phyloP scores from a whole-genome alignment of 352 stramenopile genomes.

The Phytopythium sindhum region DNA sequence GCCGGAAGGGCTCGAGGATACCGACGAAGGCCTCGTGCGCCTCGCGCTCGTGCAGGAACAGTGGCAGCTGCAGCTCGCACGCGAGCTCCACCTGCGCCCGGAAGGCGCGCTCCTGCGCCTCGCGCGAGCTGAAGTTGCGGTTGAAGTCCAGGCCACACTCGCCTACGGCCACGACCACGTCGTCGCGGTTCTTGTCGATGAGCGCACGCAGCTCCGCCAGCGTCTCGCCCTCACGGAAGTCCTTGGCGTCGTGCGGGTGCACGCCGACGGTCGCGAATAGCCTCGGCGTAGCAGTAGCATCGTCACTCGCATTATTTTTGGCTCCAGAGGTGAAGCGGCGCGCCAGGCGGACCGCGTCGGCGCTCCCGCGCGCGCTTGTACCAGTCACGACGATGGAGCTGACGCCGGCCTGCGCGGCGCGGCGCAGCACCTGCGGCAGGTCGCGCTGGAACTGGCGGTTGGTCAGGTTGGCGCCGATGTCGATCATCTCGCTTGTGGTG shows the following conservation, averaged over 20 bases:
- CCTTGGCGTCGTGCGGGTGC: conserved; percentile 91
- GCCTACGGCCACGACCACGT: conserved; percentile 88
- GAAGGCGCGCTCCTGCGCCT: conserved; percentile 88
- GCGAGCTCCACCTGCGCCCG: conserved; percentile 86
- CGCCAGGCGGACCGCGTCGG: conserved; percentile 38
- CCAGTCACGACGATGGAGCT: conserved; percentile 85
- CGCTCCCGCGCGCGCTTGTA: conserved; percentile 43
- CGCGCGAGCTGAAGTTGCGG: conserved; percentile 90
- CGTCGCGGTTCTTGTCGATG: conserved; percentile 30
- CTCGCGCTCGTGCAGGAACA: conserved; percentile 92
- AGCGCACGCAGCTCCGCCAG: conserved; percentile 41
- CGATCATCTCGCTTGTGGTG: conserved; percentile 27
- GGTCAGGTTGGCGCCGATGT: conserved; percentile 72
- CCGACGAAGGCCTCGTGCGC: conserved; percentile 50
- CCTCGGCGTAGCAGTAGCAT: conserved; percentile 16
- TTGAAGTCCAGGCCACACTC: conserved; percentile 97
- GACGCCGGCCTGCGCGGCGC: conserved; percentile 67
- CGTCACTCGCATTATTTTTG: background rate
- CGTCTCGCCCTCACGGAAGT: conserved; percentile 49
- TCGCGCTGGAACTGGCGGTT: conserved; percentile 76
- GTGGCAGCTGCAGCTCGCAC: conserved; percentile 75
- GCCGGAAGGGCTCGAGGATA: conserved; percentile 48
- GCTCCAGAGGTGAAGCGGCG: conserved; percentile 9
- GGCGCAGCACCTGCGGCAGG: conserved; percentile 84
- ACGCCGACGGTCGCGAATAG: conserved; percentile 91